phyloP scores from a whole-genome alignment of 2,329 filamentous ascomycete species.

The Exophiala alcalophila region DNA sequence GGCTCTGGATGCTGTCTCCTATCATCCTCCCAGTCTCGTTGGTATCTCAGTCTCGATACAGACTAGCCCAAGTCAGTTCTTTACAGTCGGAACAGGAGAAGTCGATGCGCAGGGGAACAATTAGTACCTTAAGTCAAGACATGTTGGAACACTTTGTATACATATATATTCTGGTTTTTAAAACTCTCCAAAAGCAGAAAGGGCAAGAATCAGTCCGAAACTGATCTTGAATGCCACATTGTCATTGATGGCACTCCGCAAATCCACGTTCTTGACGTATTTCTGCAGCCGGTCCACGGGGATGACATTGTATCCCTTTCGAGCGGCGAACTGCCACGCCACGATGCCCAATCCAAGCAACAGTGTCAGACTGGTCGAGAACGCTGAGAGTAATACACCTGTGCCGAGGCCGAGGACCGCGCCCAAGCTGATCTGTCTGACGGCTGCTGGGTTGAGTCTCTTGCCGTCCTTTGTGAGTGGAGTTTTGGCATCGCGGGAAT shows the following conservation, averaged over 20 bases:
- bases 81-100: no score
- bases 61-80: no score
- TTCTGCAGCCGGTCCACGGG: constrained; percentile 42
- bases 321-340: constrained; percentile 45
- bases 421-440: constrained; percentile 46
- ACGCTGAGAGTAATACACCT: constrained; percentile 44
- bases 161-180: constrained; percentile 3
- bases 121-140: neutral
- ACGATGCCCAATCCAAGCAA: constrained; percentile 45
- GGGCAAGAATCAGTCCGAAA: constrained; percentile 45
- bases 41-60: no score
- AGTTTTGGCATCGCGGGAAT: constrained; percentile 27
- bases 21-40: no score
- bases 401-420: constrained; percentile 45
- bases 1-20: no score
- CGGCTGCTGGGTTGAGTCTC: constrained; percentile 31
- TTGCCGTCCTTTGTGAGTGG: constrained; percentile 27
- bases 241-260: constrained; percentile 39
- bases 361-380: constrained; percentile 45
- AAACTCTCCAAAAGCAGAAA: constrained; percentile 43
- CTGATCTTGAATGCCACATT: constrained; percentile 47
- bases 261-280: constrained; percentile 41
- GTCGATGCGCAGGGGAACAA: no score
- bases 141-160: neutral
- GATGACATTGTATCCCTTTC: constrained; percentile 47